These are phyloP conservation scores for Phoma sp. DNA, from an alignment of 2,329 filamentous ascomycete species.

Conservation along the genomic window DNA sequence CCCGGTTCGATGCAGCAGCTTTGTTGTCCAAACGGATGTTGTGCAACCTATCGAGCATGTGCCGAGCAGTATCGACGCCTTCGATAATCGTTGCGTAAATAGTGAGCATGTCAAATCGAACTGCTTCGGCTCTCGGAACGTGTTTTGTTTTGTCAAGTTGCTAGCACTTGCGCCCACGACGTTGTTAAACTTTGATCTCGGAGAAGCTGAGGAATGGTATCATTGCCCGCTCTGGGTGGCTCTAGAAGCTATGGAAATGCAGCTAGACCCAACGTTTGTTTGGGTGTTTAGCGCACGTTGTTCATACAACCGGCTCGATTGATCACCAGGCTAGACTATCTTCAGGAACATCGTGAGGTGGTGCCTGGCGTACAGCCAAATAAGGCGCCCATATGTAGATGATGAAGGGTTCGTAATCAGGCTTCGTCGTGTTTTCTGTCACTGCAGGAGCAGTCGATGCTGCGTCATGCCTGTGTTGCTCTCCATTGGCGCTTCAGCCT, in stretches of 20 bases:
- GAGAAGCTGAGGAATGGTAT: slow-evolving; percentile 9
- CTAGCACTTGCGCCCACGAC: neutral
- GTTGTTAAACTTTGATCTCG: neutral
- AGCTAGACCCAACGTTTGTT: slow-evolving; percentile 6
- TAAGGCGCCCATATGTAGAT: neutral
- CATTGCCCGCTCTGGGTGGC: neutral
- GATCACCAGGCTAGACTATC: slow-evolving; percentile 1
- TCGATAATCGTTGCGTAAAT: too few relatives aligned
- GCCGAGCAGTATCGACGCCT: slow-evolving; percentile 5
- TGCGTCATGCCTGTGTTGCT: neutral
- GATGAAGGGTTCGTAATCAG: neutral
- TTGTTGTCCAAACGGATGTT: neutral
- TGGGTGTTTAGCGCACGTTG: slow-evolving; percentile 7
- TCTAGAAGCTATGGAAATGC: neutral
- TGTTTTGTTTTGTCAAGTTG: slow-evolving; percentile 7
- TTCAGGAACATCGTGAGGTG: slow-evolving; percentile 5
- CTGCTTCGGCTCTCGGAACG: neutral
- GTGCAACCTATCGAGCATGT: slow-evolving; percentile 13
- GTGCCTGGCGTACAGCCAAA: slow-evolving; percentile 10
- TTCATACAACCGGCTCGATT: neutral
- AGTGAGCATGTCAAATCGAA: slow-evolving; percentile 3
- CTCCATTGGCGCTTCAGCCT: slow-evolving; percentile 1
- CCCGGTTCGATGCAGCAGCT: neutral
- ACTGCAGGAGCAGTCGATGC: slow-evolving; percentile 1
- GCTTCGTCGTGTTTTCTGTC: neutral